Base-by-base conservation (phyloP, 768 basidiomycete genomes). In the Amylocystis lapponica region DNA sequence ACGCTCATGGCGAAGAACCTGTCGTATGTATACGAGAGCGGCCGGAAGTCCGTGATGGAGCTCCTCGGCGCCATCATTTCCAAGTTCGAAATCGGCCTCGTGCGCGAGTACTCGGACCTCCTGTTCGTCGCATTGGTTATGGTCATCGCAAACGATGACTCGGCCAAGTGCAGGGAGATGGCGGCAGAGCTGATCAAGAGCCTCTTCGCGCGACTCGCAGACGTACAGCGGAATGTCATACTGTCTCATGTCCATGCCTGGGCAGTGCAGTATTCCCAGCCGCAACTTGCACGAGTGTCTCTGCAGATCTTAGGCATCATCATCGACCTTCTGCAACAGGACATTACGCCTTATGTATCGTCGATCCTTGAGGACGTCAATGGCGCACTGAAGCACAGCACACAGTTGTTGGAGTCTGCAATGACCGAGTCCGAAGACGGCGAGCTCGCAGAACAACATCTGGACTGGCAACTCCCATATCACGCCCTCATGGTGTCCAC, bases 71-170 rank as follows among this genome's bases (percentile, higher is more conserved):
- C 90, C 1, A 67, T 96, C 36, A 67, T 98, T 39, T 57, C 71
- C 47, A 98, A 97, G 64, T 95, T 98, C 61, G 81, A 92, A 45
- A 69, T 69, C 3, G 72, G 68, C 4, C 68, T 96, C 22, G 66
- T 93, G 30, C 66, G 68, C 14, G 91, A 97, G 56, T 86, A 92
- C 52, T 74, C 85, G 12, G 90, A 96, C 56, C 72, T 96, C 50
- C 72, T 98, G 36, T 97, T 97, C 59, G 81, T 96, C 13, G 82
- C 87, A 0, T 74, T 98, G 20, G 88, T 95, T 30, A 86, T 97
- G 80, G 87, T 86, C 21, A 65, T 97, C 25, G 93, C 92, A 22
- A 99, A 98, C 58, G 96, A 99, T 59, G 85, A 88, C 29, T 92
- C 94, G 5, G 67, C 86, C 26, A 83, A 86, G 56, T 97, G 92